These are phyloP conservation scores for Cryptococcus floricola DNA, from an alignment of 1,284 basidiomycete genomes.

Conservation along the genomic window DNA sequence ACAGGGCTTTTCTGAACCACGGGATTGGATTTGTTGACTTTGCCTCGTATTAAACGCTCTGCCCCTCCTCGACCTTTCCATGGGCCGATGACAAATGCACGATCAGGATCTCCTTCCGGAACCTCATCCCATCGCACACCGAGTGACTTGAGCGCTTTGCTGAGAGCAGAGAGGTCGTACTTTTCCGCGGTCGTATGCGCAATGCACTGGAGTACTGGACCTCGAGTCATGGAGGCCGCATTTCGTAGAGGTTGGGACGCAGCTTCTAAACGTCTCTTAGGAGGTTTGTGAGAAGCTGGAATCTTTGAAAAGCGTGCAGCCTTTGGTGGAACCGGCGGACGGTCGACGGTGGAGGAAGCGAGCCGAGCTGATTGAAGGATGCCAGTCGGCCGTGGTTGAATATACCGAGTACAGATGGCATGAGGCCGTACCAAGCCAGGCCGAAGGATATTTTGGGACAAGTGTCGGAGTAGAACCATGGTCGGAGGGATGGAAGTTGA, in stretches of 20 bases:
- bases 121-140: slow-evolving; percentile 47
- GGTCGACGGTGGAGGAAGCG: no score
- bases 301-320: slow-evolving; percentile 6
- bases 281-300: slow-evolving; percentile 41
- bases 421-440: no score
- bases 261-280: slow-evolving; percentile 47
- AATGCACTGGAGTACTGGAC: slow-evolving; percentile 48
- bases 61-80: slow-evolving; percentile 47
- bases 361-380: no score
- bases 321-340: no score
- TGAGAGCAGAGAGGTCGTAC: slow-evolving; percentile 44
- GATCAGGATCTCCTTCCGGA: slow-evolving; percentile 44
- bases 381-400: no score
- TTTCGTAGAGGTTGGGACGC: slow-evolving; percentile 46
- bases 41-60: slow-evolving; percentile 36
- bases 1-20: slow-evolving; percentile 8
- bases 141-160: slow-evolving; percentile 25
- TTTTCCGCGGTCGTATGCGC: slow-evolving; percentile 49
- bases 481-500: no score
- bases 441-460: neutral
- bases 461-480: no score
- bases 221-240: slow-evolving; percentile 41
- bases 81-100: slow-evolving; percentile 46
- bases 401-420: no score
- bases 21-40: slow-evolving; percentile 25